phyloP scores from a whole-genome alignment of 2,329 filamentous ascomycete species.

The Dothideomycetes sp. region DNA sequence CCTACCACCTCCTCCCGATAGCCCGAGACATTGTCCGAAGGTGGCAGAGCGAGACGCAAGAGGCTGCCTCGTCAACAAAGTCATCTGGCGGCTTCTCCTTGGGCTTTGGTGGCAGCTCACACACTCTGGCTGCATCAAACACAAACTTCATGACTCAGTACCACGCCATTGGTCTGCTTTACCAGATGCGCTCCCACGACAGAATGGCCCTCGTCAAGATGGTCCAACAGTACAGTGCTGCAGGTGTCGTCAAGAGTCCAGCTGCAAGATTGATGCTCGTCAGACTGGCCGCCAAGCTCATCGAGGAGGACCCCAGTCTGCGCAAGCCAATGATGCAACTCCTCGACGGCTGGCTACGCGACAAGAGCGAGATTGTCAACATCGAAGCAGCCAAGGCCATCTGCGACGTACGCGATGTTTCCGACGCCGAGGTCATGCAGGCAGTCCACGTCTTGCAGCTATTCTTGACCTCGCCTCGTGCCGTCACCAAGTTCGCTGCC shows the following conservation, averaged over 20 bases:
- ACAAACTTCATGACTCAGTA: slow-evolving; percentile 98
- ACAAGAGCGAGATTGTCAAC: slow-evolving; percentile 99
- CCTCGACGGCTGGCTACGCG: slow-evolving; percentile 88
- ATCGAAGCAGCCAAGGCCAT: slow-evolving; percentile 98
- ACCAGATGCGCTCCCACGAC: slow-evolving; percentile 96
- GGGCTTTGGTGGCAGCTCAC: slow-evolving; percentile 72
- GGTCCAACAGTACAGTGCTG: slow-evolving; percentile 96
- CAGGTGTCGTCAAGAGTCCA: slow-evolving; percentile 89
- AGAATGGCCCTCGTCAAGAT: slow-evolving; percentile 98
- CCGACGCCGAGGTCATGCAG: slow-evolving; percentile 80
- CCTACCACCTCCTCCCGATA: slow-evolving; percentile 94
- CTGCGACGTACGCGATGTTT: slow-evolving; percentile 86
- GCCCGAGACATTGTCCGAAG: slow-evolving; percentile 89
- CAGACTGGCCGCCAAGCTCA: slow-evolving; percentile 81
- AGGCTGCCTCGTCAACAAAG: slow-evolving; percentile 84
- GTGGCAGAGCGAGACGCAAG: slow-evolving; percentile 98
- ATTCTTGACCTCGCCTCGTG: slow-evolving; percentile 89
- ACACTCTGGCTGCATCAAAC: slow-evolving; percentile 61
- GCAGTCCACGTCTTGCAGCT: slow-evolving; percentile 92
- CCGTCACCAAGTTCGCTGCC: slow-evolving; percentile 94
- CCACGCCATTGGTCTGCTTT: slow-evolving; percentile 91
- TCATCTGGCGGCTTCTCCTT: slow-evolving; percentile 82
- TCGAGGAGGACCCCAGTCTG: slow-evolving; percentile 81
- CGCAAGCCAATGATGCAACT: slow-evolving; percentile 95
- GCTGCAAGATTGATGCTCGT: slow-evolving; percentile 89